Evolutionary conservation across 1,284 basidiomycete genomes (phyloP), one percentile per base, ranked within the genome.

Genomic region (Caloboletus inedulis): DNA sequence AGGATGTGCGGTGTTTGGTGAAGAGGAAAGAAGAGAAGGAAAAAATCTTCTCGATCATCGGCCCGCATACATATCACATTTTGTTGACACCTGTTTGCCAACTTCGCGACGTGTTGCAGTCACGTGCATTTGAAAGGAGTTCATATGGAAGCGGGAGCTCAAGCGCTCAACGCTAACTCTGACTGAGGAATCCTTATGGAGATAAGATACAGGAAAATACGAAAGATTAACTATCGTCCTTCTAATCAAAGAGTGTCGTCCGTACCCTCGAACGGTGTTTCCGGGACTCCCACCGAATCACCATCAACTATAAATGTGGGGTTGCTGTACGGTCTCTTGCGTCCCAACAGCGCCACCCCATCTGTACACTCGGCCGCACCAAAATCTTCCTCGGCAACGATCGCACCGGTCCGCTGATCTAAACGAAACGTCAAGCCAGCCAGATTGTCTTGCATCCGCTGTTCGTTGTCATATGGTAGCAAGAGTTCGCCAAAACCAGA

Each of bases 401-500:
- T 79, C 14, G 81, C 84, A 23, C 85, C 84, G 0, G 84, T 84
- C 36, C 78, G 66, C 47, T 60, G 64, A 59, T 87, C 85, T 44
- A 87, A 59, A 30, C 75, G 62, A 69, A 87, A 87, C n/a, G 68
- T 69, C 47, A 86, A 59, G 2, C 75, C 76, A n/a, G 67, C 63
- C 30, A 87, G 66, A 57, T 80, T 84, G 44, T 68, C 63, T 31
- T 71, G 67, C 31, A 87, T 68, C 7, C 66, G 69, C 27, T 53
- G 44, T 37, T 73, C 66, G 48, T 77, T 68, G 61, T 87, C 83
- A 52, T 81, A 84, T 0, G 84, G 85, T 21, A 77, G 60, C n/a
- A 85, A 65, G 13, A 83, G 71, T 41, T 81, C 74, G 27, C 82
- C 84, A 53, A 84, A 84, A 27, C 83, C 84, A 31, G 81, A 83